Evolutionary conservation across 208 protist species (phyloP).

Genomic region (Leishmania guyanensis): DNA sequence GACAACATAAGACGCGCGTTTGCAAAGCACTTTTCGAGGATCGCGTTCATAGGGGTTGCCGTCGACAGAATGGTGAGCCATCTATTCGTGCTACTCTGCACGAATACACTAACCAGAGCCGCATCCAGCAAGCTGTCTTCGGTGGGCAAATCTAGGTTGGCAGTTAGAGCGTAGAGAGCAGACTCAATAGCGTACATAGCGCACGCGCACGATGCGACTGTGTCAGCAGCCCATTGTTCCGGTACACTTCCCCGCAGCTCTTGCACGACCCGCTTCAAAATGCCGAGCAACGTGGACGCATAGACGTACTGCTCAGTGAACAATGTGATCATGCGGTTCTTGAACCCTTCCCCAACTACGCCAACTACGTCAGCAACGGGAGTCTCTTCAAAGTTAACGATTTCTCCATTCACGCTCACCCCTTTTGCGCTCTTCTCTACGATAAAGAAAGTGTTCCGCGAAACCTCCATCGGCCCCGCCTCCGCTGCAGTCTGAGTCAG

Average conservation of each 20-base stretch:
- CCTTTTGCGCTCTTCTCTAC: constrained; percentile 51
- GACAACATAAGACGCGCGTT: constrained; percentile 48
- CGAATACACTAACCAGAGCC: constrained; percentile 64
- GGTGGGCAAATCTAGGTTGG: constrained; percentile 76
- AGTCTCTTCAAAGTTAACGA: constrained; percentile 51
- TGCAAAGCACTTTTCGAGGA: constrained; percentile 55
- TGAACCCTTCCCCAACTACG: constrained; percentile 84
- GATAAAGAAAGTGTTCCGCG: constrained; percentile 82
- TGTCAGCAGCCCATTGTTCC: constrained; percentile 55
- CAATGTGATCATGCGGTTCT: constrained; percentile 78
- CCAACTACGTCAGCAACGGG: constrained; percentile 71
- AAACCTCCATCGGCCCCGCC: constrained; percentile 51
- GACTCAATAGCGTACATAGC: constrained; percentile 89
- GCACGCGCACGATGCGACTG: constrained; percentile 64
- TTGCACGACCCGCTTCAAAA: constrained; percentile 73
- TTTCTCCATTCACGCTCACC: constrained; percentile 36
- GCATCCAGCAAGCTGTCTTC: constrained; percentile 86
- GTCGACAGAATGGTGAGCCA: constrained; percentile 67
- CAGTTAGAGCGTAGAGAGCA: constrained; percentile 77
- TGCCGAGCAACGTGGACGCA: constrained; percentile 68
- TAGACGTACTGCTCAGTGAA: constrained; percentile 90
- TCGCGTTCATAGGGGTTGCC: constrained; percentile 49
- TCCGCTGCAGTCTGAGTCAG: constrained; percentile 67
- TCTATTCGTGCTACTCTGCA: constrained; percentile 53
- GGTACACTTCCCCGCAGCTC: constrained; percentile 52